Percentiles rank a stretch among this genome's conserved stretches.
Evolutionary conservation across 805 yeast species (phyloP).

Genomic region (Zygotorulaspora chibaensis): DNA sequence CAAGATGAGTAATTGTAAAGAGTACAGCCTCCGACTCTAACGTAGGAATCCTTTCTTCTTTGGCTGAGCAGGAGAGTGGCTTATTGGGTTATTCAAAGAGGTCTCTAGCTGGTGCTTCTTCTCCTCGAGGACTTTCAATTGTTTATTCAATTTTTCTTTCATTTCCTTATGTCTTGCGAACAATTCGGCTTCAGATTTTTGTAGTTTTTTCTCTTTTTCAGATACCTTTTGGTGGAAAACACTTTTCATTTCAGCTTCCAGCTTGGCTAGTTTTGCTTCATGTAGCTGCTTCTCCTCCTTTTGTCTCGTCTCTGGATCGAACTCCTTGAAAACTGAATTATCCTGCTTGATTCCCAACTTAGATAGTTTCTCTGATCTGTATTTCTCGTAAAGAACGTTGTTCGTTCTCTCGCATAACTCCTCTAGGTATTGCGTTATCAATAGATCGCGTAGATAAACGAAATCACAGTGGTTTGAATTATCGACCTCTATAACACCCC

Average conservation of each 20-base stretch:
- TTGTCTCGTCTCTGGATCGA: constrained; percentile 87
- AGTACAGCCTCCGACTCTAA: constrained; percentile 22
- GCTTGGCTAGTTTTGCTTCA: constrained; percentile 86
- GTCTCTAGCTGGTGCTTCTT: constrained; percentile 75
- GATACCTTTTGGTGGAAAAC: constrained; percentile 95
- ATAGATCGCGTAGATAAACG: constrained; percentile 78
- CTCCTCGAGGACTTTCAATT: constrained; percentile 85
- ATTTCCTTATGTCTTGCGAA: constrained; percentile 94
- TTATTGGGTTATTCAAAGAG: constrained; percentile 35
- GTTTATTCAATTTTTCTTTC: constrained; percentile 89
- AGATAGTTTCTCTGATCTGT: constrained; percentile 76
- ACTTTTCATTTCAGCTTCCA: constrained; percentile 94
- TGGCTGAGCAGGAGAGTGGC: constrained; percentile 51
- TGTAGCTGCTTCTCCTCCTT: constrained; percentile 91
- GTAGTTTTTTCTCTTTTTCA: constrained; percentile 95
- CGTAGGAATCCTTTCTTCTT: constrained; percentile 80
- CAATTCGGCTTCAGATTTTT: constrained; percentile 93
- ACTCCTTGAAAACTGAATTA: constrained; percentile 86
- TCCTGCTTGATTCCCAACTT: constrained; percentile 90
- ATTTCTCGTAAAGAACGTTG: constrained; percentile 74
- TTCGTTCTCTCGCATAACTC: constrained; percentile 86
- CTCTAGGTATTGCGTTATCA: constrained; percentile 86
- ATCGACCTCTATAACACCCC: constrained; percentile 96
- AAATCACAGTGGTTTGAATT: constrained; percentile 93
- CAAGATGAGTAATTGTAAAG: no score